phyloP scores from a whole-genome alignment of 805 yeast genomes.

The Priceomyces carsonii region DNA sequence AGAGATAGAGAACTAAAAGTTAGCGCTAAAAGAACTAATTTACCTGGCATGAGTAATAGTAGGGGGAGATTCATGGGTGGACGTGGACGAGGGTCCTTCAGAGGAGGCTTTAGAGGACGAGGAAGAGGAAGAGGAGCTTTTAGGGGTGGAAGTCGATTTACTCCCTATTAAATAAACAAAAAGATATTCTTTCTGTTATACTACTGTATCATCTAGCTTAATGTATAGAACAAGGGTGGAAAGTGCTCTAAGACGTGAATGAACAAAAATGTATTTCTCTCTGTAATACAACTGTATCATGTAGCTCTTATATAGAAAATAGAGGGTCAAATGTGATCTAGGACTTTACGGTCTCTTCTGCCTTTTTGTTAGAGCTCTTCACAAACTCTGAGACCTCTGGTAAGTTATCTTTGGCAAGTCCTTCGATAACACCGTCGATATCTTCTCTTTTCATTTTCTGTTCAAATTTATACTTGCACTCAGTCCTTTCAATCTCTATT shows the following conservation, averaged over 20 bases:
- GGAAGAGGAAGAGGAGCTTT: constrained; percentile 40
- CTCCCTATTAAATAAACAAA: constrained; percentile 36
- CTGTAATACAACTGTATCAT: no score
- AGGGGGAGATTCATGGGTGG: constrained; percentile 45
- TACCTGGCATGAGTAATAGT: constrained; percentile 60
- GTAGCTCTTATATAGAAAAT: no score
- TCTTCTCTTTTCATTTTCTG: constrained; percentile 49
- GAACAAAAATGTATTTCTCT: no score
- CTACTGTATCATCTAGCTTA: no score
- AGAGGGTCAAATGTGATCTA: no score
- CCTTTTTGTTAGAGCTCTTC: no score
- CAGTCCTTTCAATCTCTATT: constrained; percentile 46
- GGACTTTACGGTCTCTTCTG: no score
- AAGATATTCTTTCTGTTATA: constrained; percentile 2
- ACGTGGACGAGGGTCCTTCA: constrained; percentile 23
- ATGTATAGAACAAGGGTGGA: no score
- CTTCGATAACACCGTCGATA: constrained; percentile 52
- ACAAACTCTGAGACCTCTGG: constrained; percentile 28
- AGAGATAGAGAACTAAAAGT: constrained; percentile 74
- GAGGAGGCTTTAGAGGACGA: constrained; percentile 24
- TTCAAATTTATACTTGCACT: constrained; percentile 60
- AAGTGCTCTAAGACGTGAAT: no score
- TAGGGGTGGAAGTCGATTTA: constrained; percentile 18
- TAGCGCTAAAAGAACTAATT: constrained; percentile 73
- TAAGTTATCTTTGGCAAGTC: constrained; percentile 40